Evolutionary conservation across 2,329 filamentous ascomycete species (phyloP).

Genomic region (Sclerotinia nivalis): DNA sequence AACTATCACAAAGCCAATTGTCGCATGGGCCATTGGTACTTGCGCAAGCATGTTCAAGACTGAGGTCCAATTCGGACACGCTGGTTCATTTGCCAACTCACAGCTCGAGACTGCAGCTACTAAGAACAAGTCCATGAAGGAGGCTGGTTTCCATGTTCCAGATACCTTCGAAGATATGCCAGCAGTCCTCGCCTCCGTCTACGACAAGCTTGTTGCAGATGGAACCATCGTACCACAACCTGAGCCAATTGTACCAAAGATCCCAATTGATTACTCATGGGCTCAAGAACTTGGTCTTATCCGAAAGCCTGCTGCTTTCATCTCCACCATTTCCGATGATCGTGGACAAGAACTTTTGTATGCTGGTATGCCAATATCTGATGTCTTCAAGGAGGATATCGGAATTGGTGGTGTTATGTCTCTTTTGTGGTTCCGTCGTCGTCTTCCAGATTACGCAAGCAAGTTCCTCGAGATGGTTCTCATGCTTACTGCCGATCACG

Average conservation of each 20-base stretch:
- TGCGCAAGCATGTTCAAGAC: conserved; percentile 99
- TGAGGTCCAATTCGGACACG: conserved; percentile 98
- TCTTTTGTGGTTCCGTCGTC: conserved; percentile 97
- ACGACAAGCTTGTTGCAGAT: conserved; percentile 81
- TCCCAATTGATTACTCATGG: conserved; percentile 99
- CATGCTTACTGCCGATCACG: conserved; percentile 99
- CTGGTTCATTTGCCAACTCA: conserved; percentile 98
- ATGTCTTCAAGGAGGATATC: conserved; percentile 98
- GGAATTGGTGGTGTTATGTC: conserved; percentile 99
- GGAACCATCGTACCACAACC: conserved; percentile 82
- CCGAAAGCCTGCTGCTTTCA: conserved; percentile 99
- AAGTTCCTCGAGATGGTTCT: conserved; percentile 99
- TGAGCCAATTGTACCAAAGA: conserved; percentile 96
- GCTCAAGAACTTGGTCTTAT: conserved; percentile 98
- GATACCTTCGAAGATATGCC: conserved; percentile 97
- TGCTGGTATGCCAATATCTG: conserved; percentile 99
- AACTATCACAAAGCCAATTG: conserved; percentile 95
- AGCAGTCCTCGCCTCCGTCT: conserved; percentile 71
- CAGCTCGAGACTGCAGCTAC: conserved; percentile 93
- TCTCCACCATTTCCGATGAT: conserved; percentile 99
- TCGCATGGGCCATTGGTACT: conserved; percentile 98
- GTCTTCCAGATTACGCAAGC: conserved; percentile 92
- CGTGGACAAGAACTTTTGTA: conserved; percentile 99
- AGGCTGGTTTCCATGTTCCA: conserved; percentile 91
- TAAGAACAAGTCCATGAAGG: conserved; percentile 97